These are phyloP conservation scores for Plantago lanceolata DNA, from an alignment of 305 asterid species.

Conservation along the genomic window DNA sequence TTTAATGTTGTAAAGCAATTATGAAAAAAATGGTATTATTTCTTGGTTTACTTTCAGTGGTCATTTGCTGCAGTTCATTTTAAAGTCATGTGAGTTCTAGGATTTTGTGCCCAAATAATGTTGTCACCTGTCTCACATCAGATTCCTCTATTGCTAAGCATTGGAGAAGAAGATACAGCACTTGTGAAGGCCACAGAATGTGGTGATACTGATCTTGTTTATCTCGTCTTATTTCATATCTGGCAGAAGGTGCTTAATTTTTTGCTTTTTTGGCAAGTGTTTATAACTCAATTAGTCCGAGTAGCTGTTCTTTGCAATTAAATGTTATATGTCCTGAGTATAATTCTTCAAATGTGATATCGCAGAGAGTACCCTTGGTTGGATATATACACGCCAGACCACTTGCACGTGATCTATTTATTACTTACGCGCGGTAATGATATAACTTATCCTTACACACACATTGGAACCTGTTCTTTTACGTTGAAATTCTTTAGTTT, in stretches of 20 bases:
- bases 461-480: background rate
- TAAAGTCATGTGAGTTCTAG: slow-evolving; percentile 11
- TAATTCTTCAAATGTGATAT: slow-evolving; percentile 17
- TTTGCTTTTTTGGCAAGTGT: slow-evolving; percentile 13
- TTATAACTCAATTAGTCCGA: slow-evolving; percentile 2
- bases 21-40: too few species aligned
- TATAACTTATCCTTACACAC: slow-evolving; percentile 21
- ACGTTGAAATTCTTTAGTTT: slow-evolving; percentile 13
- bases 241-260: slow-evolving; percentile 70
- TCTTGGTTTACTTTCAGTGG: slow-evolving; percentile 9
- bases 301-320: slow-evolving; percentile 15
- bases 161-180: slow-evolving; percentile 93
- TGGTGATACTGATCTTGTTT: slow-evolving; percentile 96
- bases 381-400: slow-evolving; percentile 78
- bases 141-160: slow-evolving; percentile 96
- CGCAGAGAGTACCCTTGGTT: slow-evolving; percentile 75
- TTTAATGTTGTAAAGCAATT: slow-evolving; percentile 5
- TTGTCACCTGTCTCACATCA: slow-evolving; percentile 29
- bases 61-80: slow-evolving; percentile 11
- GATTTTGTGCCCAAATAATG: slow-evolving; percentile 8
- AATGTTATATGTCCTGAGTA: slow-evolving; percentile 12
- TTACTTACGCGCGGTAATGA: slow-evolving; percentile 74
- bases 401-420: slow-evolving; percentile 86
- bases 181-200: slow-evolving; percentile 80
- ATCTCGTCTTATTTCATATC: slow-evolving; percentile 88